Conservation (phyloP, 345 rosid genomes). For the Garcia nutans region DNA sequence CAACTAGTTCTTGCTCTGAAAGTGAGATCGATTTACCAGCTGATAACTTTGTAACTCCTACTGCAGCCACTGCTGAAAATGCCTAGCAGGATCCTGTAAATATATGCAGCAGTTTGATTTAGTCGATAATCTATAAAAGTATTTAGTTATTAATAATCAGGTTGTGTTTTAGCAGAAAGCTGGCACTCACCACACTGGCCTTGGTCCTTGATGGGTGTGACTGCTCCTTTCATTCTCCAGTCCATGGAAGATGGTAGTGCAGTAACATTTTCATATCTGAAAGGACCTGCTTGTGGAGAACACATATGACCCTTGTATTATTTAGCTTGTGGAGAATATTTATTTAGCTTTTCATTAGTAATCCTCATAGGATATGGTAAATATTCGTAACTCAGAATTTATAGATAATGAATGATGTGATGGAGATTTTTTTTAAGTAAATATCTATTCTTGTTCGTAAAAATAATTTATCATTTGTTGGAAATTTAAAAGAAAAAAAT, state of each 20-base stretch:
- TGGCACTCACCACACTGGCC: conserved; percentile 18
- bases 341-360: too few relatives aligned
- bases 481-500: too few relatives aligned
- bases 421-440: too few relatives aligned
- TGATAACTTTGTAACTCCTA: conserved; percentile 37
- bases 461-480: too few relatives aligned
- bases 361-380: too few relatives aligned
- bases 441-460: too few relatives aligned
- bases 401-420: too few relatives aligned
- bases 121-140: too few relatives aligned
- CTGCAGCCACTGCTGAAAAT: conserved; percentile 51
- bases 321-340: too few relatives aligned
- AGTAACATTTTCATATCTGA: conserved; percentile 18
- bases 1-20: conserved; percentile 48
- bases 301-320: conserved; percentile 16
- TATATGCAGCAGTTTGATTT: neutral
- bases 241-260: conserved; percentile 13
- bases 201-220: conserved; percentile 19
- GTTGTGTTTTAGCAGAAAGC: too few relatives aligned
- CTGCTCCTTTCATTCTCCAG: conserved; percentile 22
- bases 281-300: conserved; percentile 16
- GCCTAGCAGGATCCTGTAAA: conserved; percentile 52
- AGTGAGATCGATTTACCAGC: conserved; percentile 34
- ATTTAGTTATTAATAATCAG: too few relatives aligned
- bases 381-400: too few relatives aligned